A percentile compares a stretch with the other conserved stretches of the same genome.
phyloP scores from a whole-genome alignment of 2,329 filamentous ascomycete genomes.

The Arthroderma uncinatum region DNA sequence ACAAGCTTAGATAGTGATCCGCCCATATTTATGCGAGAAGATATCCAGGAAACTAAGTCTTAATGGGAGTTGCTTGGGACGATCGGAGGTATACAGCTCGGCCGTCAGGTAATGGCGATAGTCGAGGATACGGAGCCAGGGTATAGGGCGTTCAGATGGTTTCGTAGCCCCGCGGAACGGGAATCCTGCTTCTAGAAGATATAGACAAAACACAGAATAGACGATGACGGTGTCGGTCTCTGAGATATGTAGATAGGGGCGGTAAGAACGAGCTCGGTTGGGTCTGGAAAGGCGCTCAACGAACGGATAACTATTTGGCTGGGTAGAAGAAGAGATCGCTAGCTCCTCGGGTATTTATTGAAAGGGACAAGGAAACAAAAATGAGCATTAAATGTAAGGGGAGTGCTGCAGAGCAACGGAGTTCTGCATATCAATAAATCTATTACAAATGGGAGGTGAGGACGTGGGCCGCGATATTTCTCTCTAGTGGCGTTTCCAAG shows the following conservation, averaged over 20 bases:
- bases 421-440: neutral
- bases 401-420: neutral
- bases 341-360: neutral
- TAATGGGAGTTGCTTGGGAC: too few relatives aligned
- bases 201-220: neutral
- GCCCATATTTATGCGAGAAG: constrained; percentile 37
- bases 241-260: neutral
- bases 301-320: neutral
- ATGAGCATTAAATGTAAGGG: neutral
- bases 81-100: neutral
- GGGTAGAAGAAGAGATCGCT: neutral
- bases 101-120: neutral
- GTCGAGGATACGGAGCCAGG: neutral
- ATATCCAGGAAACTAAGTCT: neutral
- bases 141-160: neutral
- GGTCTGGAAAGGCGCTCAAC: neutral
- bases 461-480: neutral
- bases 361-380: neutral
- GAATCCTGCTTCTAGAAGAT: neutral
- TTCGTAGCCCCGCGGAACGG: neutral
- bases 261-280: neutral
- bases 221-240: neutral
- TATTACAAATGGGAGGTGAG: neutral
- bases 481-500: neutral
- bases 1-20: constrained; percentile 48